Evolutionary conservation across 2,329 filamentous ascomycete genomes (phyloP).

Genomic region (Calonectria pseudoreteaudii): DNA sequence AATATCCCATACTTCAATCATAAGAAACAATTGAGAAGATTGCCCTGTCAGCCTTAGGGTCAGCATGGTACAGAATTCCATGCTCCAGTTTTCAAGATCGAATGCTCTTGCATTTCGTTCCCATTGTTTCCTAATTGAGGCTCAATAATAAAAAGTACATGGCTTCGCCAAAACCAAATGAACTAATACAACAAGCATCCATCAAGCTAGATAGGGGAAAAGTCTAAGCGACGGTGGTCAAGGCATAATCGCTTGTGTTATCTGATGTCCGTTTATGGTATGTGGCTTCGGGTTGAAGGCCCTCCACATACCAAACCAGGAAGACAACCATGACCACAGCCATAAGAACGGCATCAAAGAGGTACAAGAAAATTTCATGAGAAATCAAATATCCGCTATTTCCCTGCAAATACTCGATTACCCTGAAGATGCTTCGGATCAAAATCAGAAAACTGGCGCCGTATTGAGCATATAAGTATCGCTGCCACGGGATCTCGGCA

Average conservation of each 20-base stretch:
- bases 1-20: no score
- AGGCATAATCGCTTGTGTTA: not conserved
- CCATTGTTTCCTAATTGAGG: not conserved
- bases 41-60: no score
- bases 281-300: not conserved
- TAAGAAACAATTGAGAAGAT: no score
- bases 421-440: slow-evolving; percentile 58
- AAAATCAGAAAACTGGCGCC: slow-evolving; percentile 54
- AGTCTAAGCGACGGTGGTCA: not conserved
- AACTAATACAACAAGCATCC: not conserved
- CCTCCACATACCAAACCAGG: slow-evolving; percentile 38
- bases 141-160: not conserved
- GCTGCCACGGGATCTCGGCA: slow-evolving; percentile 41
- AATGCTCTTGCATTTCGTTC: no score
- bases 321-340: slow-evolving; percentile 54
- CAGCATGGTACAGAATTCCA: no score
- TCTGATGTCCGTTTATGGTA: not conserved
- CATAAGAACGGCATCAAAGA: slow-evolving; percentile 59
- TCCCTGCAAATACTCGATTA: slow-evolving; percentile 60
- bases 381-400: slow-evolving; percentile 53
- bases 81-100: no score
- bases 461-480: slow-evolving; percentile 48
- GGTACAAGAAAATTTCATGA: slow-evolving; percentile 55
- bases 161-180: not conserved
- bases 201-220: not conserved